Evolutionary conservation across 2,329 filamentous ascomycete genomes (phyloP).

Genomic region (Aspergillus nomiae): DNA sequence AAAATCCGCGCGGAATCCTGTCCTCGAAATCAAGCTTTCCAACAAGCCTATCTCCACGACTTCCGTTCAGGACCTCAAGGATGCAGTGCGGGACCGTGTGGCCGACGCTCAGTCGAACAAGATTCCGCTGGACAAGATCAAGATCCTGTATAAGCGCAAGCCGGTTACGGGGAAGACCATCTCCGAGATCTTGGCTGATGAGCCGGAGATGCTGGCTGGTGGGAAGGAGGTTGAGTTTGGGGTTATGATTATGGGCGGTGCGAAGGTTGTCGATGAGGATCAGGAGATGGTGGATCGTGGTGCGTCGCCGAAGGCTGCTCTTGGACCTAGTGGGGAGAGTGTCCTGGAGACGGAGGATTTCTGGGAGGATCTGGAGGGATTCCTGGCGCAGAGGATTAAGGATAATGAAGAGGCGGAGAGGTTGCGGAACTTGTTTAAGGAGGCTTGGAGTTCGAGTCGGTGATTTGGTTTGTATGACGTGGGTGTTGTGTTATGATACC

Average conservation of each 20-base stretch:
- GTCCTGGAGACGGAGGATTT: constrained; percentile 73
- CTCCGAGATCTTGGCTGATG: constrained; percentile 67
- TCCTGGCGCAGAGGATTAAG: constrained; percentile 75
- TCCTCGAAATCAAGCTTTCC: constrained; percentile 67
- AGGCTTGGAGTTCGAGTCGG: constrained; percentile 57
- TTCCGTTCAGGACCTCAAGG: constrained; percentile 78
- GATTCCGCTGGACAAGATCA: constrained; percentile 69
- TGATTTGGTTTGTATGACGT: constrained; percentile 5
- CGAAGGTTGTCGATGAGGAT: constrained; percentile 46
- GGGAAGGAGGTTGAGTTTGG: constrained; percentile 69
- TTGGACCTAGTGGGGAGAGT: constrained; percentile 58
- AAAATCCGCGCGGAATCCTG: constrained; percentile 71
- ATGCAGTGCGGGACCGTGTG: constrained; percentile 64
- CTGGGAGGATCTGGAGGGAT: constrained; percentile 82
- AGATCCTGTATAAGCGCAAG: constrained; percentile 84
- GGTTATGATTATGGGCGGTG: constrained; percentile 85
- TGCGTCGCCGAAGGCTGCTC: constrained; percentile 43
- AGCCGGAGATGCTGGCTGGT: constrained; percentile 44
- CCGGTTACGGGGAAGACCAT: constrained; percentile 79
- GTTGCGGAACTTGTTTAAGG: constrained; percentile 68
- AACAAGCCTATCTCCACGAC: constrained; percentile 64
- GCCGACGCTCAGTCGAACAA: constrained; percentile 47
- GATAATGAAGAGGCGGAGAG: constrained; percentile 67
- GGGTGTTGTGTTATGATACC: constrained; percentile 7
- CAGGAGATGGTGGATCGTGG: constrained; percentile 28